Base-by-base conservation (phyloP, 805 yeast species). In the Yarrowia sp. region DNA sequence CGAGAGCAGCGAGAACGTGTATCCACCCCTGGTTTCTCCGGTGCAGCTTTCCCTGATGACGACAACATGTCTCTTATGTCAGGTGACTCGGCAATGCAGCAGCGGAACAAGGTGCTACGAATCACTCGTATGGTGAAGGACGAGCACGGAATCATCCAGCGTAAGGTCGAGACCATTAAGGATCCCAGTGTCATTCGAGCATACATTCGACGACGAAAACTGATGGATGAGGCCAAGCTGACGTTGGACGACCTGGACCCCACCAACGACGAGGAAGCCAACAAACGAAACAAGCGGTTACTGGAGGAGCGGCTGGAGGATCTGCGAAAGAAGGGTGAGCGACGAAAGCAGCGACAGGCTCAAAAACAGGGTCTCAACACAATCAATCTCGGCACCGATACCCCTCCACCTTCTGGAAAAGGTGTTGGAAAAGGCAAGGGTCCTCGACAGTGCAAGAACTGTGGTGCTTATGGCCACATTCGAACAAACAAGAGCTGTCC, bases 401-500 rank as follows among this genome's bases (percentile, higher is more conserved):
- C 51, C 28, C 65, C 66, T 16, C 56, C 66, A 11, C 64, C 64
- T 10, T 66, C 71, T 36, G 89, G 87, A n/a, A 86, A 85, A 69
- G 89, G 89, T 24, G 83, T 83, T 44, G 90, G 90, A 32, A 88
- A 88, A 70, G 89, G 89, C 33, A 87, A 87, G 70, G 81, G 87
- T 32, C 85, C 85, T 5, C 81, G 99, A 73, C 85, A 90, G 72
- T 93, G 99, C 77, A 92, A 96, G 3, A 88, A 95, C 0, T 93
- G 99, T 81, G 98, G 98, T 22, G 95, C 93, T 12, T 82, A 89
- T 68, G 99, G 98, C 0, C 99, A 93, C 74, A 93, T 93, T 67
- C 83, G 95, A 73, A 93, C 99, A 2, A 92, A 91, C 74, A 88
- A 88, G 71, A 79, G 93, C 1, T 93, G 99, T 77, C 99, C 98